Conservation (phyloP, 208 protist genomes). For the Kentomonas sorsogonicus region DNA sequence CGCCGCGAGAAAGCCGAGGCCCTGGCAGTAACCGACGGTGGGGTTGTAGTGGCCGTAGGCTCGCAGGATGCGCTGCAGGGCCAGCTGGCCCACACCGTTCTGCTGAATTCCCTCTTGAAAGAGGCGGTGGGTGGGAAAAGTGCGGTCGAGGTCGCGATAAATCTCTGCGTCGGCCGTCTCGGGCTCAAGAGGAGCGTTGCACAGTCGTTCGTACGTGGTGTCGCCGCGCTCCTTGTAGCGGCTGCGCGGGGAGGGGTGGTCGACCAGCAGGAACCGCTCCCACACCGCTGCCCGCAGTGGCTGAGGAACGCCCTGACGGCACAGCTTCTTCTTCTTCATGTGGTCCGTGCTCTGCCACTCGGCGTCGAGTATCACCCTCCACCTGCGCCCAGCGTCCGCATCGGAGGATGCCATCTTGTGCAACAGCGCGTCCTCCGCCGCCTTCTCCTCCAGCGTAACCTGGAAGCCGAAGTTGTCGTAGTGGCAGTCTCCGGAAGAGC, state of each 20-base stretch:
- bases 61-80: constrained; percentile 67
- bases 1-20: constrained; percentile 87
- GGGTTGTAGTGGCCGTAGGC: constrained; percentile 75
- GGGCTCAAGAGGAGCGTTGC: constrained; percentile 20
- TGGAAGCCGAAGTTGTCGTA: constrained; percentile 79
- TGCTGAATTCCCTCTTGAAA: constrained; percentile 44
- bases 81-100: constrained; percentile 35
- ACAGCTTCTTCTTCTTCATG: constrained; percentile 43
- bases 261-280: constrained; percentile 55
- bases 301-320: constrained; percentile 72
- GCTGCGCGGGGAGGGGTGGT: constrained; percentile 12
- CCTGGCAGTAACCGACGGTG: constrained; percentile 84
- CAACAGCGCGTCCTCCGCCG: constrained; percentile 37
- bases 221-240: constrained; percentile 6
- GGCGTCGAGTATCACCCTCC: constrained; percentile 23
- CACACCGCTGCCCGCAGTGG: constrained; percentile 47
- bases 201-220: constrained; percentile 24
- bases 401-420: constrained; percentile 10
- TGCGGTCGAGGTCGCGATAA: constrained; percentile 78
- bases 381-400: constrained; percentile 14
- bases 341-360: constrained; percentile 26
- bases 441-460: constrained; percentile 61
- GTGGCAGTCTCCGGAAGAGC: too few relatives aligned
- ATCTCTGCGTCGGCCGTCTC: constrained; percentile 50
- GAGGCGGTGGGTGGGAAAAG: constrained; percentile 76